These are phyloP conservation scores for Sporothrix humicola DNA, from an alignment of 2,329 filamentous ascomycete genomes.

Conservation along the genomic window DNA sequence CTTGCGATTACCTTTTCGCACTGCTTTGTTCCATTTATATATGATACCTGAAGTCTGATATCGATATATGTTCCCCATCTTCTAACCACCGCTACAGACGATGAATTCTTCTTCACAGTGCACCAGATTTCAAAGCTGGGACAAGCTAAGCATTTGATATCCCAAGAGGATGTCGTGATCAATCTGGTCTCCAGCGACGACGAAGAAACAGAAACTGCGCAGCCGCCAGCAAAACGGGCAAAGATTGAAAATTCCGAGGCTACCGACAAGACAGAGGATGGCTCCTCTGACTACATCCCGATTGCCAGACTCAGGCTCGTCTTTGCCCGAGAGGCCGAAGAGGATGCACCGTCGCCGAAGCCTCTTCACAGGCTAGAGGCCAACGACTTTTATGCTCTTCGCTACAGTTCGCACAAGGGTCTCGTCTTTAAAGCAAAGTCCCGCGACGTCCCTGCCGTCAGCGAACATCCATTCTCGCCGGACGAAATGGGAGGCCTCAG, in stretches of 20 bases:
- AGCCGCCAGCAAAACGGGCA: conserved; percentile 37
- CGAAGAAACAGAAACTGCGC: background rate
- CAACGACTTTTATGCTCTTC: conserved; percentile 1
- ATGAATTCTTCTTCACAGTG: background rate
- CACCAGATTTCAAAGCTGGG: background rate
- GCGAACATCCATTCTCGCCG: background rate
- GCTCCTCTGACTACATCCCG: conserved; percentile 31
- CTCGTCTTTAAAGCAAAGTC: background rate
- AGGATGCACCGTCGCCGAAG: background rate
- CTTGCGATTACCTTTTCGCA: too few species aligned
- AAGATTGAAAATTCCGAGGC: conserved; percentile 7
- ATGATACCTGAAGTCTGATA: background rate
- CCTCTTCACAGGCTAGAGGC: background rate
- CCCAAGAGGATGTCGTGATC: background rate
- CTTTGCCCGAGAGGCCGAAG: background rate
- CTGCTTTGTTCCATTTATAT: background rate
- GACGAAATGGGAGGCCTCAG: conserved; percentile 16
- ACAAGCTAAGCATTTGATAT: background rate
- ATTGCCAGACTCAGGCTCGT: conserved; percentile 35
- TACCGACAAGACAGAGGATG: background rate
- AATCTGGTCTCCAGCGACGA: background rate
- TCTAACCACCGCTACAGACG: background rate
- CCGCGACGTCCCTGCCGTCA: background rate
- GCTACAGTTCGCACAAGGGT: background rate
- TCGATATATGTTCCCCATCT: background rate